Evolutionary conservation across 352 stramenopile species (phyloP).

Genomic region (Achlya hypogyna): DNA sequence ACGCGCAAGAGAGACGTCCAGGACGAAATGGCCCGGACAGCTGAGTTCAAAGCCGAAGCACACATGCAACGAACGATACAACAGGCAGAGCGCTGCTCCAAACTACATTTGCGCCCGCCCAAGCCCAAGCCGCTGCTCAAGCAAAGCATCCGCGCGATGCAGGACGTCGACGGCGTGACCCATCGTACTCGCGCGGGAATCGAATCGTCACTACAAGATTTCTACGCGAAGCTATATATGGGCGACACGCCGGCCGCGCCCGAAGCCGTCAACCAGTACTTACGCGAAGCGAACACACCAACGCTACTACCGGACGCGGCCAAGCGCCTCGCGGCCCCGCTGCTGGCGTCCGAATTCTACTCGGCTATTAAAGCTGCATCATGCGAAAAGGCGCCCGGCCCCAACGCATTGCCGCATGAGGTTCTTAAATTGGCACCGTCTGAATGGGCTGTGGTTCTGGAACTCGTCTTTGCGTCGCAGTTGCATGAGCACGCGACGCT

Average conservation of each 20-base stretch:
- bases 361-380: not conserved
- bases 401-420: conserved; percentile 2
- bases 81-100: not conserved
- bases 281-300: too few relatives aligned
- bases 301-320: not conserved
- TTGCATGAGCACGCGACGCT: not conserved
- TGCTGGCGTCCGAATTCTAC: not conserved
- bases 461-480: not conserved
- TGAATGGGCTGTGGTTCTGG: not conserved
- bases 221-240: not conserved
- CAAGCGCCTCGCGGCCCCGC: not conserved
- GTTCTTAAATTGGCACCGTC: not conserved
- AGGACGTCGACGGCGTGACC: not conserved
- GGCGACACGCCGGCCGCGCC: not conserved
- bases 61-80: not conserved
- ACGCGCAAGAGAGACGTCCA: not conserved
- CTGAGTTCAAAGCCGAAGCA: not conserved
- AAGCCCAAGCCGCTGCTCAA: not conserved
- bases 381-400: not conserved
- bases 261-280: not conserved
- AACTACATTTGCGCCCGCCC: not conserved
- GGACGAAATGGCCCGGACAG: not conserved
- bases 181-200: not conserved
- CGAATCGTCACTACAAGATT: not conserved
- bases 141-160: not conserved